Evolutionary conservation across 768 basidiomycete species (phyloP).

Genomic region (Tricholoma matsutake): DNA sequence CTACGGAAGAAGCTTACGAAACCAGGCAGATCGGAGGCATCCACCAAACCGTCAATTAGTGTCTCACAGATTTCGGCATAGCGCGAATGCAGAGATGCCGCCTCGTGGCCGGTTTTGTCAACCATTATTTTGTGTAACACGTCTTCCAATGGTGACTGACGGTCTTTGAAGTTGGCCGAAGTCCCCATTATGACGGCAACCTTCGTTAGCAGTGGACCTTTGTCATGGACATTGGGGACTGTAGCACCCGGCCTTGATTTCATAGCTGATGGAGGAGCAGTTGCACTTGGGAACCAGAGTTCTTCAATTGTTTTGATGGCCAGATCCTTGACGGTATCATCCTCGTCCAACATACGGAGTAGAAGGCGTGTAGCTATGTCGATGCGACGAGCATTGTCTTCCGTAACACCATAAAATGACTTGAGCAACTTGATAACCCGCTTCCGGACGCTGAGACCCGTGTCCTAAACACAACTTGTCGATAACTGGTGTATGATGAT

Average conservation of each 20-base stretch:
- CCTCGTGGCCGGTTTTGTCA: conserved; percentile 61
- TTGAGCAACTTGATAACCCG: conserved; percentile 94
- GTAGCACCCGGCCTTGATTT: conserved; percentile 34
- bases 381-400: conserved; percentile 55
- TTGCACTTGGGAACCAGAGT: conserved; percentile 68
- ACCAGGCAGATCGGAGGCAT: conserved; percentile 75
- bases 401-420: conserved; percentile 68
- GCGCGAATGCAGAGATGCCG: conserved; percentile 53
- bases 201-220: conserved; percentile 54
- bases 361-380: conserved; percentile 85
- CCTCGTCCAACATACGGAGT: conserved; percentile 85
- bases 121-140: conserved; percentile 79
- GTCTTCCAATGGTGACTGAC: conserved; percentile 81
- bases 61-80: conserved; percentile 82
- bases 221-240: conserved; percentile 40
- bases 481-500: not conserved
- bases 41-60: conserved; percentile 85
- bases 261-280: conserved; percentile 28
- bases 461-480: conserved; percentile 59
- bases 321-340: conserved; percentile 92
- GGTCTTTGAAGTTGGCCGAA: conserved; percentile 76
- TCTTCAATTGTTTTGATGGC: conserved; percentile 90
- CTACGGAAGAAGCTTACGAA: conserved; percentile 49
- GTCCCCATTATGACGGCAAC: conserved; percentile 86
- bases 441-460: conserved; percentile 90